phyloP scores from a whole-genome alignment of 257 asterid genomes.

The Datura wrightii region DNA sequence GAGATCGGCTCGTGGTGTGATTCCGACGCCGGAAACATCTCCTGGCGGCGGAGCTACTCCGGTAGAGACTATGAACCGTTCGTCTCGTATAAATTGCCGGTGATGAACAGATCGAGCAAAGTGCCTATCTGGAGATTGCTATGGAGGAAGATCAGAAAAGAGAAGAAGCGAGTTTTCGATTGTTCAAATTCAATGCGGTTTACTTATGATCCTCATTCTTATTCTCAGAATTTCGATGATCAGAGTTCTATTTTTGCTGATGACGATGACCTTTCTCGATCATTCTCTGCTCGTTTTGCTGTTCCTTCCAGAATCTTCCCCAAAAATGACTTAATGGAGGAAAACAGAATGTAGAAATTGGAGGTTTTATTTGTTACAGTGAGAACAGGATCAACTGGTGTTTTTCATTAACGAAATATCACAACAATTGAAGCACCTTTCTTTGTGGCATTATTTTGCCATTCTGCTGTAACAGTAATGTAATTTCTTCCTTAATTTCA shows the following conservation, averaged over 20 bases:
- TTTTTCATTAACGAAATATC: too few species aligned
- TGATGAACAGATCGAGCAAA: conserved; percentile 46
- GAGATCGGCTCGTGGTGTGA: background rate
- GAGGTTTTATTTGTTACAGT: background rate
- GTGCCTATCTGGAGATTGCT: conserved; percentile 57
- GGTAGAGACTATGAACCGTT: background rate
- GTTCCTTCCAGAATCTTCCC: conserved; percentile 67
- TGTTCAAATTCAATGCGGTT: conserved; percentile 58
- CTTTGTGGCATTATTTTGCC: background rate
- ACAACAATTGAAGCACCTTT: background rate
- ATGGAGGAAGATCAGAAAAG: conserved; percentile 76
- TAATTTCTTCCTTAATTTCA: background rate
- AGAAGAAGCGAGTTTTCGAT: conserved; percentile 55
- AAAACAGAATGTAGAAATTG: background rate
- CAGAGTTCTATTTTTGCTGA: conserved; percentile 52
- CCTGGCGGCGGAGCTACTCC: conserved; percentile 13
- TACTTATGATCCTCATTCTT: conserved; percentile 71
- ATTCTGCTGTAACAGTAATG: background rate
- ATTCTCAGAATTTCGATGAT: conserved; percentile 76
- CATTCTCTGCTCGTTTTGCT: conserved; percentile 86
- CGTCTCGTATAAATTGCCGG: conserved; percentile 29
- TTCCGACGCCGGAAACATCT: conserved; percentile 14
- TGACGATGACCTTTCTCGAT: conserved; percentile 62
- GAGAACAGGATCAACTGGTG: too few species aligned
- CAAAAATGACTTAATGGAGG: conserved; percentile 45